These are phyloP conservation scores for Peronosclerospora sorghi DNA, from an alignment of 352 stramenopile genomes.

Conservation along the genomic window DNA sequence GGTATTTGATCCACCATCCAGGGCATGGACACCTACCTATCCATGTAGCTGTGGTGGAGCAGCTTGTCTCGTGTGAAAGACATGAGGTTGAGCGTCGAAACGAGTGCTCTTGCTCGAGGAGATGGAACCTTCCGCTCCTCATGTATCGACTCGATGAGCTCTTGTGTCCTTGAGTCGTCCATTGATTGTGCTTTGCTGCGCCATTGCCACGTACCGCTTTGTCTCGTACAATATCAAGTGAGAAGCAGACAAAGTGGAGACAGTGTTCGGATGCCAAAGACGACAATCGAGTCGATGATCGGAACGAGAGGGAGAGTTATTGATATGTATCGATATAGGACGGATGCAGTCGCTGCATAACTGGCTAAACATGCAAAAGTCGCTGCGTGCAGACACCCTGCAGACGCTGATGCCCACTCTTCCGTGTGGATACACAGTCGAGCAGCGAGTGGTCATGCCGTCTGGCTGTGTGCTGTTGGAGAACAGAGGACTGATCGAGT, in stretches of 20 bases:
- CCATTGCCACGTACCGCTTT: constrained; percentile 2
- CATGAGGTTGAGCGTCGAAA: constrained; percentile 15
- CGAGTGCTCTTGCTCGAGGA: constrained; percentile 12
- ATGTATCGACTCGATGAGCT: constrained; percentile 5
- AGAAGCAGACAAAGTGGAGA: too few relatives aligned
- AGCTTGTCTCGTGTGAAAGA: constrained; percentile 18
- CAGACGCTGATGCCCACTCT: constrained; percentile 17
- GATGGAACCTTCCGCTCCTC: constrained; percentile 2
- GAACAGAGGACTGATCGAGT: constrained; percentile 24
- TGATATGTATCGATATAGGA: too few relatives aligned
- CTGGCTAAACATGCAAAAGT: constrained; percentile 84
- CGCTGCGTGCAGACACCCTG: constrained; percentile 83
- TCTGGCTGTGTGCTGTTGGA: constrained; percentile 31
- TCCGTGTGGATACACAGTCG: constrained; percentile 12
- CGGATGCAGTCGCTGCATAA: constrained; percentile 12
- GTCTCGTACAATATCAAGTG: too few relatives aligned
- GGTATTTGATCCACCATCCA: not conserved
- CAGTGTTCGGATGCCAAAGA: too few relatives aligned
- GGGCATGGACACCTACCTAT: not conserved
- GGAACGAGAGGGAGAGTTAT: constrained; percentile 3
- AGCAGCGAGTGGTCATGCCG: constrained; percentile 65
- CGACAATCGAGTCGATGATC: too few relatives aligned
- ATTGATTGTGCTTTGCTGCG: constrained; percentile 6
- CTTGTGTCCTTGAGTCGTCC: not conserved
- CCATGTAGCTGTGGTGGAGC: constrained; percentile 3